A percentile compares a stretch with the other conserved stretches of the same genome.
Evolutionary conservation across 371 early-diverging fungal genomes (phyloP).

Genomic region (Mucor mucedo): DNA sequence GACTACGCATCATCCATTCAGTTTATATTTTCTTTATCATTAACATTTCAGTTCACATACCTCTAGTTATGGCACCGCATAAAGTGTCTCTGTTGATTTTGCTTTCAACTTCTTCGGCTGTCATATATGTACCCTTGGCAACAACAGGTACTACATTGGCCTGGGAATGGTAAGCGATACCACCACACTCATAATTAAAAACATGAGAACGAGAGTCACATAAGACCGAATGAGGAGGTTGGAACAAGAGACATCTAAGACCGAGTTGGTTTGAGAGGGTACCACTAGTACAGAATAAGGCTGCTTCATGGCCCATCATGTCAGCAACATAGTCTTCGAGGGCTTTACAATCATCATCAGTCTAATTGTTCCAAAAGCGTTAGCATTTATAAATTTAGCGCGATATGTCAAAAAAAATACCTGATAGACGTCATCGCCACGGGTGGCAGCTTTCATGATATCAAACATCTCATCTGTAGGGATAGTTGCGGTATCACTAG

Average conservation of each 20-base stretch:
- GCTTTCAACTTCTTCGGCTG: slow-evolving; percentile 66
- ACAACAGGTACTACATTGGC: slow-evolving; percentile 73
- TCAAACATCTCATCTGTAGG: slow-evolving; percentile 86
- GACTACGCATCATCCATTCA: slow-evolving; percentile 33
- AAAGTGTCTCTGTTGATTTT: slow-evolving; percentile 35
- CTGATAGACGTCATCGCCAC: slow-evolving; percentile 89
- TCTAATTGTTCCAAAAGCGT: slow-evolving; percentile 6
- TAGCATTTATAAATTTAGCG: background rate
- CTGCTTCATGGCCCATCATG: slow-evolving; percentile 81
- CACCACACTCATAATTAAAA: slow-evolving; percentile 79
- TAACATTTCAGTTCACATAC: slow-evolving; percentile 10
- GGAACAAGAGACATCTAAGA: slow-evolving; percentile 71
- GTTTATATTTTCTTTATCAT: background rate
- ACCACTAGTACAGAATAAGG: slow-evolving; percentile 80
- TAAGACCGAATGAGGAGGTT: slow-evolving; percentile 83
- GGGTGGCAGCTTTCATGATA: slow-evolving; percentile 73
- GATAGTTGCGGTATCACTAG: slow-evolving; percentile 78
- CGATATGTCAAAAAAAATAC: slow-evolving; percentile 39
- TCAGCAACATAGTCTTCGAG: slow-evolving; percentile 74
- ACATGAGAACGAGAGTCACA: slow-evolving; percentile 84
- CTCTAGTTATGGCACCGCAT: slow-evolving; percentile 72
- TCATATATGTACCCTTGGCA: slow-evolving; percentile 70
- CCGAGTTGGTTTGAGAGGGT: slow-evolving; percentile 89
- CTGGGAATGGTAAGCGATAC: slow-evolving; percentile 81
- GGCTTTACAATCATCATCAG: slow-evolving; percentile 37